Percentiles rank a stretch among this genome's conserved stretches.
Evolutionary conservation across 495 filamentous ascomycete species (phyloP).

Genomic region (Penicillium crystallinum): DNA sequence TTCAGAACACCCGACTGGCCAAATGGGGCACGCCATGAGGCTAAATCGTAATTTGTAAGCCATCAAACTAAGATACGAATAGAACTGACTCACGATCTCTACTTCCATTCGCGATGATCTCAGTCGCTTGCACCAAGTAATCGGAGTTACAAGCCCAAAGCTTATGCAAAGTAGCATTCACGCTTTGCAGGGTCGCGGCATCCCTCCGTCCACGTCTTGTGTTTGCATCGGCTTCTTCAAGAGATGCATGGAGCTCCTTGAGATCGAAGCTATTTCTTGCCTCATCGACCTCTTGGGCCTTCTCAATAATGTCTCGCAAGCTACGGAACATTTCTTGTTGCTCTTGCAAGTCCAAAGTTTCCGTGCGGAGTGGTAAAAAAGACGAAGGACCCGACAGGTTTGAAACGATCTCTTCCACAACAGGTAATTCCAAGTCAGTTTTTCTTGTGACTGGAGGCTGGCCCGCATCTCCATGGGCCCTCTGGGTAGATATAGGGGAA

Average conservation of each 20-base stretch:
- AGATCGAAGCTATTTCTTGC: conserved; percentile 16
- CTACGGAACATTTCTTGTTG: conserved; percentile 28
- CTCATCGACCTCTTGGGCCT: conserved; percentile 13
- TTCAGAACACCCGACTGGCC: conserved; percentile 64
- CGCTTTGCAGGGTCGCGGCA: conserved; percentile 19
- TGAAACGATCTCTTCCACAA: conserved; percentile 22
- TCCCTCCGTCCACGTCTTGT: conserved; percentile 16
- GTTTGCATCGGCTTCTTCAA: conserved; percentile 24
- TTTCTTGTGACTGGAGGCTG: background rate
- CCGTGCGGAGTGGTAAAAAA: conserved; percentile 9
- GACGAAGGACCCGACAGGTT: conserved; percentile 17
- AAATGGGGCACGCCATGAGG: conserved; percentile 56
- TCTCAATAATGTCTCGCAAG: conserved; percentile 22
- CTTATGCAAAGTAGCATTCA: conserved; percentile 25
- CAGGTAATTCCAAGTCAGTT: conserved; percentile 21
- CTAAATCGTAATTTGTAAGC: conserved; percentile 31
- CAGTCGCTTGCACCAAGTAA: conserved; percentile 48
- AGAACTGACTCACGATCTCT: conserved; percentile 55
- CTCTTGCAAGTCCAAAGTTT: conserved; percentile 13
- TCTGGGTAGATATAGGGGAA: conserved; percentile 15
- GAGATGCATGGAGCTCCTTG: conserved; percentile 21
- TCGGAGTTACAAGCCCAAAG: conserved; percentile 35
- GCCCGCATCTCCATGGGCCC: conserved; percentile 6
- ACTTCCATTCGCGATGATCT: conserved; percentile 60
- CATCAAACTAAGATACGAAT: background rate